Percentiles rank a stretch among this genome's conserved stretches.
phyloP scores from a whole-genome alignment of 176 grass and related monocot species.

The Poa pratensis region DNA sequence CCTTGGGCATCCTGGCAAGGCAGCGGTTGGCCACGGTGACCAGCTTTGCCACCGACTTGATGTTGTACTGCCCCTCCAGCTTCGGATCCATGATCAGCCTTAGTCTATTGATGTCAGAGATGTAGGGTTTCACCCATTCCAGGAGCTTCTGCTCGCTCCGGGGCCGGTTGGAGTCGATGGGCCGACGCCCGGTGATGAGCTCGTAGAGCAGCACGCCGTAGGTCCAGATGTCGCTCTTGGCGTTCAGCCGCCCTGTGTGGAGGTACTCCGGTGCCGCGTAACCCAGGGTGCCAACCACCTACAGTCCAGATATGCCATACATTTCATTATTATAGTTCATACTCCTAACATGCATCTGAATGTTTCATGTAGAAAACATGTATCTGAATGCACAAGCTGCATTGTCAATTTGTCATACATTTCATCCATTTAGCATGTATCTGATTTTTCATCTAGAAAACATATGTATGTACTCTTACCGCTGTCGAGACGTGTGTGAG shows the following conservation, averaged over 20 bases:
- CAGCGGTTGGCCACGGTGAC: slow-evolving; percentile 60
- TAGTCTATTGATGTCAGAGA: slow-evolving; percentile 48
- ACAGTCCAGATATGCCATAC: neutral
- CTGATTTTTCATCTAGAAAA: neutral
- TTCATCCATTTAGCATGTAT: neutral
- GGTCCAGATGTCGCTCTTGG: slow-evolving; percentile 70
- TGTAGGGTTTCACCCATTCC: slow-evolving; percentile 67
- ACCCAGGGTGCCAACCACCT: slow-evolving; percentile 67
- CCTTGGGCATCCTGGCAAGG: slow-evolving; percentile 45
- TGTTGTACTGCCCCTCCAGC: slow-evolving; percentile 46
- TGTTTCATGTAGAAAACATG: neutral
- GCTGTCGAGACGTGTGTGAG: slow-evolving; percentile 74
- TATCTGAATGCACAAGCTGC: neutral
- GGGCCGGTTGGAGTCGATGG: slow-evolving; percentile 58
- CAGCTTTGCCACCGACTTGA: slow-evolving; percentile 47
- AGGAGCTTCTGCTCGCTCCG: slow-evolving; percentile 66
- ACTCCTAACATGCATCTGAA: neutral
- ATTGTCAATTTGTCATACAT: neutral
- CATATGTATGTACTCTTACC: slow-evolving; percentile 27
- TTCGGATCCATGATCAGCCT: slow-evolving; percentile 51
- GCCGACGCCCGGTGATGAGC: slow-evolving; percentile 58
- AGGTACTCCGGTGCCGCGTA: slow-evolving; percentile 72
- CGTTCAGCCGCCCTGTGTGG: slow-evolving; percentile 58
- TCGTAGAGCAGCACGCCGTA: slow-evolving; percentile 73
- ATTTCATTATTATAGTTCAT: neutral